phyloP scores from a whole-genome alignment of 2,329 filamentous ascomycete genomes.

The Rutstroemia sp. region DNA sequence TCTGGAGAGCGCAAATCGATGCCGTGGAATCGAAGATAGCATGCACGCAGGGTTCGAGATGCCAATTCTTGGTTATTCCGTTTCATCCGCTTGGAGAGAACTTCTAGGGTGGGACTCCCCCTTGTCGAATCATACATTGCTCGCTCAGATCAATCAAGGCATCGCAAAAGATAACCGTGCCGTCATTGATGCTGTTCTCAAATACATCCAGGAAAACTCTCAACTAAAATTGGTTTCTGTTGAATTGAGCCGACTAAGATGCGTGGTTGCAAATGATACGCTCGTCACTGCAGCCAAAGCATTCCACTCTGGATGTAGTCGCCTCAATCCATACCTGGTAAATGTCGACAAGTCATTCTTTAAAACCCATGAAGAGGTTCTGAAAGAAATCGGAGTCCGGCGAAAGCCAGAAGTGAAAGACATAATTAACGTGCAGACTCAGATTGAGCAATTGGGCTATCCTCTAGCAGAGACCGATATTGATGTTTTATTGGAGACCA shows the following conservation, averaged over 20 bases:
- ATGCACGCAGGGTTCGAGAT: slow-evolving; percentile 15
- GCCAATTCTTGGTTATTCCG: slow-evolving; percentile 9
- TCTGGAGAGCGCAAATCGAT: slow-evolving; percentile 14
- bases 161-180: slow-evolving; percentile 6
- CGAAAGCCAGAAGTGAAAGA: slow-evolving; percentile 14
- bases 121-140: slow-evolving; percentile 12
- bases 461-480: slow-evolving; percentile 17
- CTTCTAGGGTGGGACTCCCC: slow-evolving; percentile 18
- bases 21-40: slow-evolving; percentile 13
- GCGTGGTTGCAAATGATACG: slow-evolving; percentile 7
- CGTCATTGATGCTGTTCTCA: slow-evolving; percentile 17
- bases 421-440: slow-evolving; percentile 17
- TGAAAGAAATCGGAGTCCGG: slow-evolving; percentile 18
- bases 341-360: slow-evolving; percentile 21
- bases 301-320: slow-evolving; percentile 14
- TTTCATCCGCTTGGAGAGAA: slow-evolving; percentile 13
- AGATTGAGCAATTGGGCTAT: slow-evolving; percentile 14
- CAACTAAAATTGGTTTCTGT: slow-evolving; percentile 1
- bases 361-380: slow-evolving; percentile 13
- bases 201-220: slow-evolving; percentile 11
- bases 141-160: slow-evolving; percentile 16
- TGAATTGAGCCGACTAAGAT: slow-evolving; percentile 12
- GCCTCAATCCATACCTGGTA: slow-evolving; percentile 19
- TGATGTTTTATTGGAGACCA: slow-evolving; percentile 21
- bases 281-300: slow-evolving; percentile 15